Conservation (phyloP, 805 yeast genomes). For the Kuraishia capsulata region DNA sequence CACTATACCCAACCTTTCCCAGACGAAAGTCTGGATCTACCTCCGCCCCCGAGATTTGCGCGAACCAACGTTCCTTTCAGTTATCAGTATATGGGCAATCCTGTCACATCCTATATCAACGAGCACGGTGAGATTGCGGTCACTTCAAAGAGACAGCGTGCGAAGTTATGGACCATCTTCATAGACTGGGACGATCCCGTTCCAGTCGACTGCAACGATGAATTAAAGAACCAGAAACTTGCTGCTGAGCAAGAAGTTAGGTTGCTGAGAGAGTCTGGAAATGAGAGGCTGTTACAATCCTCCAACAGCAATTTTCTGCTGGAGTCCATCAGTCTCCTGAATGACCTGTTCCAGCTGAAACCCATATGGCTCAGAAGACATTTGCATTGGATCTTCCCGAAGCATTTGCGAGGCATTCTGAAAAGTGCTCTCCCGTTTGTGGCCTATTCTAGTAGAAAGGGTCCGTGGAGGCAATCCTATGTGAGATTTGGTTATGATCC, state of each 20-base stretch:
- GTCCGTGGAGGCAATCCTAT: conserved; percentile 92
- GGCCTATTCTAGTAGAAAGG: conserved; percentile 72
- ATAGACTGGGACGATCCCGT: conserved; percentile 37
- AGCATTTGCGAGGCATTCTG: conserved; percentile 32
- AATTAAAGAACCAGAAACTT: conserved; percentile 11
- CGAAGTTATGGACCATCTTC: conserved; percentile 45
- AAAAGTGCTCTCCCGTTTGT: conserved; percentile 80
- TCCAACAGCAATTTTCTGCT: conserved; percentile 24
- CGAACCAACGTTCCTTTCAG: conserved; percentile 67
- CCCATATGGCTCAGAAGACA: conserved; percentile 86
- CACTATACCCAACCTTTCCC: conserved; percentile 6
- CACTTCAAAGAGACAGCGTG: conserved; percentile 31
- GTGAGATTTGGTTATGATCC: conserved; percentile 79
- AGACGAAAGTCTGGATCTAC: conserved; percentile 44
- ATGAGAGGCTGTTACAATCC: conserved; percentile 14
- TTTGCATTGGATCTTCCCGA: conserved; percentile 45
- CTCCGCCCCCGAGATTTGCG: conserved; percentile 85
- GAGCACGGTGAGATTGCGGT: conserved; percentile 47
- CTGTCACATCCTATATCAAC: conserved; percentile 36
- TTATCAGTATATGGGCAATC: conserved; percentile 71
- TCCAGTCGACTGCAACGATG: conserved; percentile 40
- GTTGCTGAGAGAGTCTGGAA: conserved; percentile 4
- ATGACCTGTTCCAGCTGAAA: conserved; percentile 49
- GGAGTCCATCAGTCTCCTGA: conserved; percentile 33
- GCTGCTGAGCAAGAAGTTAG: background rate